phyloP scores from a whole-genome alignment of 495 filamentous ascomycete genomes.

The Thozetella sp. region DNA sequence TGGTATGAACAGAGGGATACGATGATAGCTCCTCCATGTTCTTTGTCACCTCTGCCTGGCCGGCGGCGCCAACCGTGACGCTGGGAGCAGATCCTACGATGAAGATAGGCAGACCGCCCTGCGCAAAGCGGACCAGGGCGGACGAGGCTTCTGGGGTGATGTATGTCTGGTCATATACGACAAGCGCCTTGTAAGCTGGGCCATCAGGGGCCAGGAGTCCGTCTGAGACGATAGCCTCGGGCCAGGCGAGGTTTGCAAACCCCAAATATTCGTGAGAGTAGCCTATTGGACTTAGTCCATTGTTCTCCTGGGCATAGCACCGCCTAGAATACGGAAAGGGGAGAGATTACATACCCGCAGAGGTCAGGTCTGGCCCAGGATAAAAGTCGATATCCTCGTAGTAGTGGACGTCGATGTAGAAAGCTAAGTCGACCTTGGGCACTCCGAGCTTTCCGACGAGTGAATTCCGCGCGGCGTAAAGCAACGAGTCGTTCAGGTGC shows the following conservation, averaged over 20 bases:
- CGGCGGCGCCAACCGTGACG: slow-evolving; percentile 16
- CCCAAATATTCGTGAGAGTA: slow-evolving; percentile 51
- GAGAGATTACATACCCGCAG: slow-evolving; percentile 14
- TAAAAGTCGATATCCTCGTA: slow-evolving; percentile 10
- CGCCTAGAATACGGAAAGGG: too few species aligned
- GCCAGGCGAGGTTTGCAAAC: slow-evolving; percentile 44
- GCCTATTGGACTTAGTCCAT: too few species aligned
- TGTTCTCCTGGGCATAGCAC: too few species aligned
- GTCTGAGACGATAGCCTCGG: slow-evolving; percentile 30
- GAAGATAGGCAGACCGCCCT: slow-evolving; percentile 42
- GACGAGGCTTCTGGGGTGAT: slow-evolving; percentile 34
- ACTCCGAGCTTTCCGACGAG: slow-evolving; percentile 39
- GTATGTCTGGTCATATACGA: slow-evolving; percentile 37
- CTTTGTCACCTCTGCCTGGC: slow-evolving; percentile 3
- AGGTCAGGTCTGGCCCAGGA: slow-evolving; percentile 8
- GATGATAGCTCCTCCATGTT: slow-evolving; percentile 14
- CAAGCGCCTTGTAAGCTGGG: slow-evolving; percentile 44
- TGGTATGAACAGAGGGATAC: slow-evolving; percentile 19
- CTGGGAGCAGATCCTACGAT: slow-evolving; percentile 32
- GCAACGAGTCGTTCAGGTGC: slow-evolving; percentile 34
- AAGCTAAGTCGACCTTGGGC: slow-evolving; percentile 41
- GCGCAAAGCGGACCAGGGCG: slow-evolving; percentile 35
- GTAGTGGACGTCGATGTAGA: slow-evolving; percentile 25
- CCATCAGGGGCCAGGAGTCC: slow-evolving; percentile 36
- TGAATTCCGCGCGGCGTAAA: slow-evolving; percentile 38